Conservation (phyloP, 805 yeast genomes). For the Suhomyces sp. region DNA sequence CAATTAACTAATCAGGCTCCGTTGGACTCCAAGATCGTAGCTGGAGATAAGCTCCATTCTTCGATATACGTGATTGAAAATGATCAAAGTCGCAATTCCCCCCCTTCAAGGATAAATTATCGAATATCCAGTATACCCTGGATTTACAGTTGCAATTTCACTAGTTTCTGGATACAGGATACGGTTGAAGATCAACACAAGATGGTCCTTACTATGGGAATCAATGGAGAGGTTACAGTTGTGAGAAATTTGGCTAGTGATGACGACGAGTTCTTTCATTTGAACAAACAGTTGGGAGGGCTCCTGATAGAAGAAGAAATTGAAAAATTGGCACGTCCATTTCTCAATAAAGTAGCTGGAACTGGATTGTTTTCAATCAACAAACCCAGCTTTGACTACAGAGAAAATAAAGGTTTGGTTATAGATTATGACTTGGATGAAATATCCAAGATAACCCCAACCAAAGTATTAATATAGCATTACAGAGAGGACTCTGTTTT, state of each 20-base stretch:
- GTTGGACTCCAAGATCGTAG: conserved; percentile 20
- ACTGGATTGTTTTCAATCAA: conserved; percentile 36
- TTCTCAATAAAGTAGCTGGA: conserved; percentile 36
- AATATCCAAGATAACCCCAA: conserved; percentile 9
- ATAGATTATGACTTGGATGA: conserved; percentile 38
- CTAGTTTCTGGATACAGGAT: conserved; percentile 18
- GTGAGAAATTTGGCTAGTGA: conserved; percentile 15
- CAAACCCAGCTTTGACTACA: conserved; percentile 34
- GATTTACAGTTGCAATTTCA: conserved; percentile 23
- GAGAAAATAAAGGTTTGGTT: conserved; percentile 20
- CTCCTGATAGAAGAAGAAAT: conserved; percentile 13
- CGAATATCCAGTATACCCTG: conserved; percentile 32
- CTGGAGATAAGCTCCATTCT: conserved; percentile 37
- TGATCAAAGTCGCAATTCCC: conserved; percentile 1
- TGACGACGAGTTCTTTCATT: conserved; percentile 12
- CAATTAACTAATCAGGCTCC: conserved; percentile 29
- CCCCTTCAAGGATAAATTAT: conserved; percentile 4
- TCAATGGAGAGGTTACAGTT: conserved; percentile 35
- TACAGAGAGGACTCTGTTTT: not conserved
- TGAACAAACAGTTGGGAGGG: conserved; percentile 14
- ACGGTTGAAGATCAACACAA: not conserved
- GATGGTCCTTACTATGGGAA: conserved; percentile 29
- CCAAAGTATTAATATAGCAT: not conserved
- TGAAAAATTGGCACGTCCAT: conserved; percentile 31
- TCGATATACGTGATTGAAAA: conserved; percentile 25